phyloP scores from a whole-genome alignment of 2,329 filamentous ascomycete species.

The Exophiala xenobiotica region DNA sequence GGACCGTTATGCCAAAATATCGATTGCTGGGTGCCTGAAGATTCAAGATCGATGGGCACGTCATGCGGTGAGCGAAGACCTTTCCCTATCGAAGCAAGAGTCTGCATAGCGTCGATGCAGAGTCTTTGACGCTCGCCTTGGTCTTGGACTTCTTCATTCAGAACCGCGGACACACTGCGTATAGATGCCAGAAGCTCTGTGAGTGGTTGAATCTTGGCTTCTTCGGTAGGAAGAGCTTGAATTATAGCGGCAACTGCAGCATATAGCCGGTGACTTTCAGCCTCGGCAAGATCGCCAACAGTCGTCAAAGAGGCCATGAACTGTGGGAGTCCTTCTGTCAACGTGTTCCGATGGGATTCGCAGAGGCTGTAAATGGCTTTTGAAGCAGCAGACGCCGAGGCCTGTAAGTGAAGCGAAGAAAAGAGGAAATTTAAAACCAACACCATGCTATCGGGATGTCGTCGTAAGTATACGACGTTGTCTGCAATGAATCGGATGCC shows the following conservation, averaged over 20 bases:
- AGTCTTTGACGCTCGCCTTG: conserved; percentile 37
- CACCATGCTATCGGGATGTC: conserved; percentile 41
- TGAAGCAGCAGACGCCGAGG: conserved; percentile 43
- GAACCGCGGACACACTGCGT: conserved; percentile 30
- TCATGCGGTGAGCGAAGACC: conserved; percentile 28
- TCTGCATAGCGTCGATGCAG: conserved; percentile 40
- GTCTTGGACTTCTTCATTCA: conserved; percentile 36
- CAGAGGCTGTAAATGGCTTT: conserved; percentile 46
- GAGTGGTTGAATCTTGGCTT: conserved; percentile 41
- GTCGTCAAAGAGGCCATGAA: conserved; percentile 43
- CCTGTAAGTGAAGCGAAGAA: conserved; percentile 42
- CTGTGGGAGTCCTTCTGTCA: conserved; percentile 42
- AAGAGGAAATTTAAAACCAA: conserved; percentile 46
- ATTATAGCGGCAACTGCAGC: conserved; percentile 48
- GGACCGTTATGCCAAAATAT: conserved; percentile 27
- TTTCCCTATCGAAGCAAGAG: conserved; percentile 29
- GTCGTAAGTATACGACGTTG: conserved; percentile 46
- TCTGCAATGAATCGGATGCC: conserved; percentile 45
- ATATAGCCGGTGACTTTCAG: conserved; percentile 35
- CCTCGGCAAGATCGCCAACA: conserved; percentile 20
- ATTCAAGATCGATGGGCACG: conserved; percentile 25
- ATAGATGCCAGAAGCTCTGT: conserved; percentile 41
- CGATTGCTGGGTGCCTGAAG: background rate
- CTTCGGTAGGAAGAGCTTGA: conserved; percentile 41
- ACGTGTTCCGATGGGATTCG: conserved; percentile 43